Evolutionary conservation across 1,284 basidiomycete genomes (phyloP).

Genomic region (Ceraceosorus bombacis): DNA sequence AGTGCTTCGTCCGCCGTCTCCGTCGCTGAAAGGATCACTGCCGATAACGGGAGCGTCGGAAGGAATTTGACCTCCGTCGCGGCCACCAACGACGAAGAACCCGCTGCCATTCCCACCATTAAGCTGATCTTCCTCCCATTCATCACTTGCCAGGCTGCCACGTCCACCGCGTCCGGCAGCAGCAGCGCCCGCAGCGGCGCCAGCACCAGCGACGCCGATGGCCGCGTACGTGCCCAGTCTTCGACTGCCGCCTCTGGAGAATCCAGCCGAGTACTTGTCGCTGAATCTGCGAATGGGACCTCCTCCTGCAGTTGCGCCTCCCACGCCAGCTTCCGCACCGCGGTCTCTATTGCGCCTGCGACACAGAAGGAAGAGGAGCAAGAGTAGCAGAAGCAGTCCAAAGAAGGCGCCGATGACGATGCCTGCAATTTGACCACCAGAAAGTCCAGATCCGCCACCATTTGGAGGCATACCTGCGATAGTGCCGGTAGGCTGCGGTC

Average conservation of each 20-base stretch:
- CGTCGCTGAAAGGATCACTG: not conserved
- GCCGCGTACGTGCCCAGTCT: slow-evolving; percentile 22
- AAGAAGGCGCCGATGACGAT: slow-evolving; percentile 28
- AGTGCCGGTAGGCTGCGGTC: not conserved
- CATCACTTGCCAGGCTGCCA: slow-evolving; percentile 19
- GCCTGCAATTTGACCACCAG: slow-evolving; percentile 34
- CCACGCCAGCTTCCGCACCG: slow-evolving; percentile 14
- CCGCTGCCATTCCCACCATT: slow-evolving; percentile 25
- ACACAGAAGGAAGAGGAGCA: slow-evolving; percentile 21
- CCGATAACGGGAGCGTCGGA: not conserved
- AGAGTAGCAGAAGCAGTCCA: slow-evolving; percentile 21
- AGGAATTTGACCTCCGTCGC: not conserved
- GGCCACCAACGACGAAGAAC: slow-evolving; percentile 35
- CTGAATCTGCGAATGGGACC: slow-evolving; percentile 4
- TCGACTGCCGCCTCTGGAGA: slow-evolving; percentile 14
- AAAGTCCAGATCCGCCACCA: slow-evolving; percentile 11
- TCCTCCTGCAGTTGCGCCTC: slow-evolving; percentile 8
- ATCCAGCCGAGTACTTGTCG: slow-evolving; percentile 9
- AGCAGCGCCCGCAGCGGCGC: slow-evolving; percentile 8
- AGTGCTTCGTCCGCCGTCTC: not conserved
- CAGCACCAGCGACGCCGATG: slow-evolving; percentile 13
- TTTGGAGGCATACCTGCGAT: slow-evolving; percentile 4
- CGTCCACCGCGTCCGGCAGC: slow-evolving; percentile 12
- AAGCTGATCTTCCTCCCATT: slow-evolving; percentile 31
- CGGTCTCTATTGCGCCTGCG: slow-evolving; percentile 18